phyloP scores from a whole-genome alignment of 345 rosid genomes.

The Syzygium grande region DNA sequence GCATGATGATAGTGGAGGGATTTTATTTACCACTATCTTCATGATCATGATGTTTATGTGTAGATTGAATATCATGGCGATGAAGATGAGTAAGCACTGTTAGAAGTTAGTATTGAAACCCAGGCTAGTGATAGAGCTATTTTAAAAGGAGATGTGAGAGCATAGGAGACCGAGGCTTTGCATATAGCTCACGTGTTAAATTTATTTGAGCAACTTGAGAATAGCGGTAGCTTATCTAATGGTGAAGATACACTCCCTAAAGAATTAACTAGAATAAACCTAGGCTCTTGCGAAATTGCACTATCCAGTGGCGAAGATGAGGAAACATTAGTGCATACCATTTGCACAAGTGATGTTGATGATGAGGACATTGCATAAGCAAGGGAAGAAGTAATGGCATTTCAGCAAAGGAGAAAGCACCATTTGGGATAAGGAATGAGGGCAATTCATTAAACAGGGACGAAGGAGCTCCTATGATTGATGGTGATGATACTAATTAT shows the following conservation, averaged over 20 bases:
- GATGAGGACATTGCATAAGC: not conserved
- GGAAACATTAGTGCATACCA: not conserved
- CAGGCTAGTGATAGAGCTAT: no score
- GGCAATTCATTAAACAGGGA: not conserved
- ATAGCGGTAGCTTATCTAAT: no score
- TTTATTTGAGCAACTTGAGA: no score
- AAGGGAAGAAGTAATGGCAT: not conserved
- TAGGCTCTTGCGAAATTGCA: not conserved
- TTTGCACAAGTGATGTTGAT: not conserved
- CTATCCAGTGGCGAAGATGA: not conserved
- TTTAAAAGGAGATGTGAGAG: no score
- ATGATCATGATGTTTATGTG: no score
- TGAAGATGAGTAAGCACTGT: no score
- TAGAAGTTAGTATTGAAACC: no score
- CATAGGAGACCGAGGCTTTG: no score
- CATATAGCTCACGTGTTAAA: no score
- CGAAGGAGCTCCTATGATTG: fast-evolving
- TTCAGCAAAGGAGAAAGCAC: not conserved
- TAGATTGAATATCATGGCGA: no score
- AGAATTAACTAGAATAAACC: not conserved
- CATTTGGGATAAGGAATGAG: not conserved
- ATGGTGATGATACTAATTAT: not conserved
- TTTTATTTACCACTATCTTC: no score
- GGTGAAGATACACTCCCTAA: not conserved
- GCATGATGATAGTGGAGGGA: not conserved